Evolutionary conservation across 2,329 filamentous ascomycete species (phyloP), one percentile per base, ranked within the genome.

Genomic region (Fusarium pseudocircinatum): DNA sequence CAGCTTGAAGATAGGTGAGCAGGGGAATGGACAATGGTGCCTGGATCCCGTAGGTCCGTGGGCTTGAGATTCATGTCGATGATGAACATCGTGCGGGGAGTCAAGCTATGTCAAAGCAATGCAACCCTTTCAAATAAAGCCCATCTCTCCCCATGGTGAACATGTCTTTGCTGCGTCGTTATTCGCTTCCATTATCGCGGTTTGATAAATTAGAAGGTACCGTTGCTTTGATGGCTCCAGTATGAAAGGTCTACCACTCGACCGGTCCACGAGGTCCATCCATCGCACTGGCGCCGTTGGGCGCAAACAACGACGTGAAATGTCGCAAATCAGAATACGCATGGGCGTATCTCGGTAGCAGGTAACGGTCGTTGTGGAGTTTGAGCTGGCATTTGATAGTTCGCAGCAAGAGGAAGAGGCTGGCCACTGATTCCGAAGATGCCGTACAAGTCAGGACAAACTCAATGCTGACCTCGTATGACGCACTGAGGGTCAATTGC

Each of bases 1-100:
- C 57, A 54, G 46, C 52, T 67, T 65, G 22, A 39, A 61, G 52
- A 63, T 74, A 65, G 61, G 68, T 53, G 62, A 69, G n/a, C 44
- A 39, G 43, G 24, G 44, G 53, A 37, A 59, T 67, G 53, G n/a
- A 61, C 64, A 63, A 73, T 74, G 74, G 75, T 77, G 72, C 75
- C 75, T 77, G 75, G 70, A 76, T 77, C 66, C 75, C 58, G 63
- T 66, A 74, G 63, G 60, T 54, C 52, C 57, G 67, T 76, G 71
- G 71, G 61, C 65, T 72, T 69, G 52, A 67, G 56, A 63, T 73
- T 44, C 56, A 74, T 52, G 62, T 77, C 53, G 60, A 76, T 67
- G 65, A 74, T 77, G 70, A 65, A 63, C 67, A 63, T 70, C 56
- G 70, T 74, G 74, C 63, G 67, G 74, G 71, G 67, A 67, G 34